Evolutionary conservation across 148 eudicot genomes (phyloP), one percentile per base, ranked within the genome.

Genomic region (Rhododendron kiyosumense): DNA sequence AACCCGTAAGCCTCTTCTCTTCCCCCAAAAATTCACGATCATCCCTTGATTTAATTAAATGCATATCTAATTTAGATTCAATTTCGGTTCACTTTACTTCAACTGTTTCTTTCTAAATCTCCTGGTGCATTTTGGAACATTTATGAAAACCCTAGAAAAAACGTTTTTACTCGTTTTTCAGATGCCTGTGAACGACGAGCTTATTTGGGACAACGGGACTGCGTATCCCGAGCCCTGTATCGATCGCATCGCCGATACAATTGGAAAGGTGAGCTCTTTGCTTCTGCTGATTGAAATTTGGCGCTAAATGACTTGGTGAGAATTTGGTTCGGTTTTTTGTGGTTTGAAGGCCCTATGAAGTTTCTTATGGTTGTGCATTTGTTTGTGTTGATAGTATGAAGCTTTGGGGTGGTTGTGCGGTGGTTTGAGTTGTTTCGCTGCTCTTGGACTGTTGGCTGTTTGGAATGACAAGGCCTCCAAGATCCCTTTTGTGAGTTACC

Each of bases 401-500:
- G 99, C 99, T 88, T 86, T 95, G 90, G 99, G 89, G 83, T 97
- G 98, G 98, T 73, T 93, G 89, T 93, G 94, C 83, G 98, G 99
- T 73, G 99, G 98, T 79, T 91, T 97, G 88, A 82, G 98, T 10
- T 95, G 89, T 84, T 97, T 95, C 43, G 95, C 91, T 0, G n/a
- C 87, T 0, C 93, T 97, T 51, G 99, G 96, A 81, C 81, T 95
- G 80, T 61, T 93, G 85, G 98, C 95, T 89, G 96, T 92, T 7
- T 93, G 88, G 95, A 95, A 93, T 81, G 98, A 97, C 86, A 95
- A 97, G 87, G 98, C 98, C 8, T 97, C 99, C 2, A 93, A 36
- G 71, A 88, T 88, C 7, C 98, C 97, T 73, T 96, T 88, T 90
- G 98, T 96, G 93, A 92, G 99, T 92, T 52, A 9, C 10, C 34